Base-by-base conservation (phyloP, 179 eudicot genomes). In the Sideroxylon spinosum region DNA sequence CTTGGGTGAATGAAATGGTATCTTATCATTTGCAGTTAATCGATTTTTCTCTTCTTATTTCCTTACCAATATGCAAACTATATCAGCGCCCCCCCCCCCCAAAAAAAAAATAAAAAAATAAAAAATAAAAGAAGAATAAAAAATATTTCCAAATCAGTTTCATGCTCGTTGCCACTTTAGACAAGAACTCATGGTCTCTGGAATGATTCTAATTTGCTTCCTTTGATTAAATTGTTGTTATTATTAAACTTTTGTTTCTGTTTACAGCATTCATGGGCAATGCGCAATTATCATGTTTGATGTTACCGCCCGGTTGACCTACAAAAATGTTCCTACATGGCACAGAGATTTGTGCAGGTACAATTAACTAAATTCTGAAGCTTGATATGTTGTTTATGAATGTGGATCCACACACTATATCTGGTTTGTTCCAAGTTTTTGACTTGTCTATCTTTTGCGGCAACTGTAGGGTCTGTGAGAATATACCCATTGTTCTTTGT, bases 201-300 rank as follows among this genome's bases (percentile, higher is more conserved):
- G 22, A 28, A 9, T 22, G 23, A 50, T 22, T 52, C 60, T 71
- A 14, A 20, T 70, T 49, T 48, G 9, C 71, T 20, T 50, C 53
- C 0, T 19, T 28, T 50, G n/a, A 23, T 2, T 26, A 23, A 9
- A 20, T 65, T 76, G 26, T 28, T 76, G 26, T 53, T 62, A 1
- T 1, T 46, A 3, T 16, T 29, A n/a, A 68, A 13, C 52, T 65
- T 66, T 25, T 32, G 9, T 64, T 60, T 73, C 23, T 53, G 12
- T 50, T 71, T 79, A 72, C 77, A 79, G 81, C 73, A 79, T 79
- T 19, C 81, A 79, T 62, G 81, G 81, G 81, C 77, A 72, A 79
- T 79, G 77, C n/a, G 81, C 77, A 64, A 68, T 77, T 52, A 77
- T 77, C 67, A 77, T 77, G 80, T 77, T 77, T 68, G 80, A 77